Evolutionary conservation across 2,329 filamentous ascomycete species (phyloP).

Genomic region (Xylaria sp.): DNA sequence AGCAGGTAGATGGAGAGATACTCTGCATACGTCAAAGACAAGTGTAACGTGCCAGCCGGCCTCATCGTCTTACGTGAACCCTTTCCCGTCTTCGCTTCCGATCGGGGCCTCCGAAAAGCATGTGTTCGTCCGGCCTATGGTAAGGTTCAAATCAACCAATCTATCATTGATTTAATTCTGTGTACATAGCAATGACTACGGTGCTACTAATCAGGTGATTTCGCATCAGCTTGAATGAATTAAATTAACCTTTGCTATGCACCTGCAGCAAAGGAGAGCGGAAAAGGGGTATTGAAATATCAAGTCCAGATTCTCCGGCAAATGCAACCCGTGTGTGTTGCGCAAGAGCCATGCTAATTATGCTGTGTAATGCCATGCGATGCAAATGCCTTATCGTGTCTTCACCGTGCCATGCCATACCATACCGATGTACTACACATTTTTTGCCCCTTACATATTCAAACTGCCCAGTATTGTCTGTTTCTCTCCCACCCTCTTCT

Average conservation of each 20-base stretch:
- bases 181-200: too few relatives aligned
- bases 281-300: conserved; percentile 23
- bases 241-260: not conserved
- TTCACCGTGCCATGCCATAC: conserved; percentile 24
- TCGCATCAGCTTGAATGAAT: not conserved
- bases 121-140: too few relatives aligned
- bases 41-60: not conserved
- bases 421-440: conserved; percentile 36
- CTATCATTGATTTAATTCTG: too few relatives aligned
- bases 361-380: conserved; percentile 32
- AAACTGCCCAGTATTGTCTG: conserved; percentile 29
- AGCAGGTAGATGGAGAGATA: not conserved
- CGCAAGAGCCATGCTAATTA: conserved; percentile 26
- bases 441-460: conserved; percentile 36
- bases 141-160: too few relatives aligned
- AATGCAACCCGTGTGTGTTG: conserved; percentile 20
- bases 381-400: conserved; percentile 34
- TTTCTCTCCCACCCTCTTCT: conserved; percentile 4
- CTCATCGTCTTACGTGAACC: not conserved
- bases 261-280: not conserved
- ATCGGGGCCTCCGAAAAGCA: not conserved
- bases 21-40: not conserved
- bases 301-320: conserved; percentile 27
- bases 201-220: not conserved
- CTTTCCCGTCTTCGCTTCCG: not conserved